A percentile compares a stretch with the other conserved stretches of the same genome.
Evolutionary conservation across 495 filamentous ascomycete species (phyloP).

Genomic region (Penicillium antarcticum): DNA sequence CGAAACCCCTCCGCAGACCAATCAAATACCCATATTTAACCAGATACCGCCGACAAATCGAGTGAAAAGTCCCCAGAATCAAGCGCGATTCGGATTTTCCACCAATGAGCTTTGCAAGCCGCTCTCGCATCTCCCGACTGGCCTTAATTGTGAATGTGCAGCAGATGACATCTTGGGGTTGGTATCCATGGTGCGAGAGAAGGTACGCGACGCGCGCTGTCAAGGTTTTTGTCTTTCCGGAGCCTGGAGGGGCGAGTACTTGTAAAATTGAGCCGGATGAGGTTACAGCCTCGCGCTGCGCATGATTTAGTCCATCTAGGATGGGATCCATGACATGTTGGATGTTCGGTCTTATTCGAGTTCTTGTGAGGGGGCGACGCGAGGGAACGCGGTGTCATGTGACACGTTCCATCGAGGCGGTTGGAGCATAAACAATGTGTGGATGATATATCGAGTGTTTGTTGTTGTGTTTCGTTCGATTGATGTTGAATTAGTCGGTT

Average conservation of each 20-base stretch:
- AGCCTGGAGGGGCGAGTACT: constrained; percentile 83
- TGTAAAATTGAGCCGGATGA: constrained; percentile 77
- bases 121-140: constrained; percentile 90
- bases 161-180: constrained; percentile 90
- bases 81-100: constrained; percentile 73
- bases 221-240: constrained; percentile 95
- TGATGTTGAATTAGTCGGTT: too few relatives aligned
- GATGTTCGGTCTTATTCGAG: not conserved
- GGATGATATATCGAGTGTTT: too few relatives aligned
- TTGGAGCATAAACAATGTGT: too few relatives aligned
- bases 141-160: constrained; percentile 99
- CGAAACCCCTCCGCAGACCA: constrained; percentile 77
- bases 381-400: constrained; percentile 31
- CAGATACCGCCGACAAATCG: constrained; percentile 83
- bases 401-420: constrained; percentile 9
- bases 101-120: constrained; percentile 75
- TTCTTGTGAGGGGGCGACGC: constrained; percentile 11
- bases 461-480: too few relatives aligned
- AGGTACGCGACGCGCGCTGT: constrained; percentile 93
- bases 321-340: constrained; percentile 45
- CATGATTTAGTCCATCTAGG: constrained; percentile 74
- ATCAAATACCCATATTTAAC: constrained; percentile 83
- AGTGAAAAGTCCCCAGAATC: constrained; percentile 94
- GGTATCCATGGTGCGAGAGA: constrained; percentile 71
- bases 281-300: constrained; percentile 81